Base-by-base conservation (phyloP, 352 stramenopile species). In the Phytophthora multivora region DNA sequence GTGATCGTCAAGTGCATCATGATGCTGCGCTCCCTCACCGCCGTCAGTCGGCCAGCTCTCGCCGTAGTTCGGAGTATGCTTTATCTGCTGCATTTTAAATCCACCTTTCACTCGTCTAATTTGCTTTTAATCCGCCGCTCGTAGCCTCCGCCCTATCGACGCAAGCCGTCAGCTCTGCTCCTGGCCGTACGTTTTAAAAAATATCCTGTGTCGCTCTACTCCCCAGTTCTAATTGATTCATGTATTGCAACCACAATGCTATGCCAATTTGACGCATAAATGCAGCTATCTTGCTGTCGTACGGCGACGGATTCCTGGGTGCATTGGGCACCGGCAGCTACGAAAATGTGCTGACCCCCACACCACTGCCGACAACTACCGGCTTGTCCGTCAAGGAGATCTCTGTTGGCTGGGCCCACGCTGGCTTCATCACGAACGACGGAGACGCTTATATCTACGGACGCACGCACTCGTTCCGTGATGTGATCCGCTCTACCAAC, bases 401-500 rank as follows among this genome's bases (percentile, higher is more conserved):
- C 19, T 95, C 86, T 2, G 82, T 80, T 16, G 86, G 86, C 33
- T 95, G 86, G 82, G 80, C 86, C 15, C 86, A 95, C 60, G 71
- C 75, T 21, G 86, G 86, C 36, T 91, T 95, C 51, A 36, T 93
- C 26, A 90, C 86, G 35, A 56, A 78, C 12, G 66, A 88, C 8
- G 86, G 84, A 40, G 68, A 88, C 25, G 86, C 82, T 28, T 93
- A 82, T 49, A 72, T 90, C 40, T 95, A 80, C 52, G 86, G 86
- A 28, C 86, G 84, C 41, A 90, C 86, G 30, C 81, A 92, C 58
- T 93, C 86, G 51, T 95, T 95, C 55, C 79, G 81, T 26, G 86
- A 93, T 45, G 86, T 95, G 33, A 91, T 95, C 55, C 80, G 86
- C 7, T 73, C 83, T 18, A 95, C 84, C 43, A 93, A 93, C 65